Evolutionary conservation across 352 stramenopile genomes (phyloP).

Genomic region (Phytopythium kandeliae): DNA sequence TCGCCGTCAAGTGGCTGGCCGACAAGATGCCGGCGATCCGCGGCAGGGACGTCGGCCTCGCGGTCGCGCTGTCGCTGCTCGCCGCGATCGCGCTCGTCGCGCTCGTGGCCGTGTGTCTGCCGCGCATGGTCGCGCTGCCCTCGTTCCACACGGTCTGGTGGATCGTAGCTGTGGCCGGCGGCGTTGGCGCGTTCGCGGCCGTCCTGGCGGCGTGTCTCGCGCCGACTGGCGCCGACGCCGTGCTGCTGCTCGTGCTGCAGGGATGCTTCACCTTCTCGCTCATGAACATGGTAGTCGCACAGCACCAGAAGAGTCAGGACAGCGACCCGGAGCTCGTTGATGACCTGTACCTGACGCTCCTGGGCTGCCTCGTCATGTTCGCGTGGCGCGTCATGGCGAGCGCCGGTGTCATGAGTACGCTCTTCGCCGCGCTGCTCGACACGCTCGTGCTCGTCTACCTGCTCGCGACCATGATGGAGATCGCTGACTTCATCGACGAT

Average conservation of each 20-base stretch:
- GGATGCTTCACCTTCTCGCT: slow-evolving; percentile 44
- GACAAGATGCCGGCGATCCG: neutral
- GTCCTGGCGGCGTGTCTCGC: slow-evolving; percentile 40
- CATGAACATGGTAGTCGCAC: slow-evolving; percentile 53
- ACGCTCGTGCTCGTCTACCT: slow-evolving; percentile 48
- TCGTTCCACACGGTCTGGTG: neutral
- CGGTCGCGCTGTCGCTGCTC: neutral
- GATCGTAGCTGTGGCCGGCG: slow-evolving; percentile 20
- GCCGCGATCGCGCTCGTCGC: neutral
- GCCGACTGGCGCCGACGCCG: slow-evolving; percentile 24
- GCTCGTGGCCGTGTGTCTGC: neutral
- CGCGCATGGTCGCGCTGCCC: neutral
- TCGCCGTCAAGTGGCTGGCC: slow-evolving; percentile 2
- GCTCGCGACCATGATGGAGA: slow-evolving; percentile 58
- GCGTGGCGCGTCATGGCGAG: slow-evolving; percentile 52
- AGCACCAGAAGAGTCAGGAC: slow-evolving; percentile 27
- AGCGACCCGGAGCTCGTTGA: slow-evolving; percentile 44
- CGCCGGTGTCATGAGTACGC: slow-evolving; percentile 47
- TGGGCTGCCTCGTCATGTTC: slow-evolving; percentile 40
- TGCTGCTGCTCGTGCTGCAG: slow-evolving; percentile 47
- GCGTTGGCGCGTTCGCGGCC: slow-evolving; percentile 17
- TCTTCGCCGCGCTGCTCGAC: slow-evolving; percentile 47
- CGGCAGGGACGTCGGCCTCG: neutral
- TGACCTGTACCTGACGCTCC: slow-evolving; percentile 51
- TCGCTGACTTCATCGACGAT: slow-evolving; percentile 47